phyloP scores from a whole-genome alignment of 2,329 filamentous ascomycete species.

The Davidsoniella australis region DNA sequence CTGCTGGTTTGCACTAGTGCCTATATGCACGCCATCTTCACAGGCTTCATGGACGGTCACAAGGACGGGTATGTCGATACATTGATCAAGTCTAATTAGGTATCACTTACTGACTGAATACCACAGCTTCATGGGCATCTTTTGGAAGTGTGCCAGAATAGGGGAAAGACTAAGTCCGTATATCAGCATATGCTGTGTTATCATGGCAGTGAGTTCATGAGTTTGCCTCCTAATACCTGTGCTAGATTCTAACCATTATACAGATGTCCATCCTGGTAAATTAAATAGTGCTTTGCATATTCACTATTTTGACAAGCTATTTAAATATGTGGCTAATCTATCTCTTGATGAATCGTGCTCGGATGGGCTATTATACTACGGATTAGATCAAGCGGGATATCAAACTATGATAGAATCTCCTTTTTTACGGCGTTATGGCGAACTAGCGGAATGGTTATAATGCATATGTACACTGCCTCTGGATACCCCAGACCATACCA shows the following conservation, averaged over 20 bases:
- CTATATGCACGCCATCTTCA: constrained; percentile 81
- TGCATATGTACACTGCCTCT: neutral
- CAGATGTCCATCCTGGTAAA: constrained; percentile 23
- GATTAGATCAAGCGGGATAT: neutral
- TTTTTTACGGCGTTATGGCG: neutral
- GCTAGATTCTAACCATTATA: neutral
- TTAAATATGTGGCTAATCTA: neutral
- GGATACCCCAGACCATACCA: neutral
- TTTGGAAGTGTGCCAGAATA: constrained; percentile 90
- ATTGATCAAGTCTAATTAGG: constrained; percentile 7
- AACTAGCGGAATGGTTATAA: neutral
- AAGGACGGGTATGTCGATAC: constrained; percentile 56
- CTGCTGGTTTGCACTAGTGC: constrained; percentile 92
- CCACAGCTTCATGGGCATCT: constrained; percentile 57
- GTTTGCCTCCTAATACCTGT: neutral
- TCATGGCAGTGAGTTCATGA: constrained; percentile 64
- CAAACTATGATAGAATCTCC: neutral
- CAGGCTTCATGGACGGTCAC: constrained; percentile 78
- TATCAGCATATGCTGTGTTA: constrained; percentile 78
- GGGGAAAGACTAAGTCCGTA: constrained; percentile 90
- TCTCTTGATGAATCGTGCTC: neutral
- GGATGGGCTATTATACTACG: neutral
- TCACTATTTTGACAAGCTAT: neutral
- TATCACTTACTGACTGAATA: neutral
- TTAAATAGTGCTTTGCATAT: constrained; percentile 18